Base-by-base conservation (phyloP, 352 stramenopile genomes). In the Hyphochytrium catenoides region DNA sequence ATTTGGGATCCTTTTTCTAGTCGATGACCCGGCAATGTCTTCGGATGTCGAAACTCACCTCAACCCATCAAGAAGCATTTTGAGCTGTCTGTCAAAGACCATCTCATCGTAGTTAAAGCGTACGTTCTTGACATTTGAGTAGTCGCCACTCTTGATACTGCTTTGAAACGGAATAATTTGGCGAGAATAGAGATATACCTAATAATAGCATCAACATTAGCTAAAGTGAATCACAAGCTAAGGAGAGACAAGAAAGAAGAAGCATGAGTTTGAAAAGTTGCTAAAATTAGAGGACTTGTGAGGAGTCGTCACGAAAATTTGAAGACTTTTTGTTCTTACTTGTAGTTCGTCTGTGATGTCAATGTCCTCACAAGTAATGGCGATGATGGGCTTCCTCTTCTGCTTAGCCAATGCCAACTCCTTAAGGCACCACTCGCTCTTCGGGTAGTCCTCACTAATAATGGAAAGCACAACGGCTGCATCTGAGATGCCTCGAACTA, bases 401-500 rank as follows among this genome's bases (percentile, higher is more conserved):
- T 82, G 65, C 33, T 82, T 82, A 0, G 68, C 68, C 6, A 76
- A 46, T 11, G 68, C 65, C 12, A 82, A 36, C 31, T 82, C 65
- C 32, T 82, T 82, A n/a, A 79, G 31, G 33, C 68, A 82, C 68
- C 65, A 79, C 26, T 82, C 65, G 0, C 63, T 78, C 22, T 68
- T 38, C 1, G 65, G 58, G 22, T 79, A 82, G 36, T 79, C 62
- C 36, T 79, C 65, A 0, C 63, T 78, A 9, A 79, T 38, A 26
- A 79, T 62, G 42, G 65, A 77, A 4, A 82, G 35, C 2, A 82
- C 68, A 4, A 74, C 47, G 6, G 59, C 56, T 9, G 68, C 68
- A 34, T 77, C 67, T 14, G 62, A 73, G 40, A 82, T 78, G 0
- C 68, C 65, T 1, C 65, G 47, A 2, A 62, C 65, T 30, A 82